A percentile compares a stretch with the other conserved stretches of the same genome.
Evolutionary conservation across 2,329 filamentous ascomycete genomes (phyloP).

Genomic region (Aureobasidium leucospermi): DNA sequence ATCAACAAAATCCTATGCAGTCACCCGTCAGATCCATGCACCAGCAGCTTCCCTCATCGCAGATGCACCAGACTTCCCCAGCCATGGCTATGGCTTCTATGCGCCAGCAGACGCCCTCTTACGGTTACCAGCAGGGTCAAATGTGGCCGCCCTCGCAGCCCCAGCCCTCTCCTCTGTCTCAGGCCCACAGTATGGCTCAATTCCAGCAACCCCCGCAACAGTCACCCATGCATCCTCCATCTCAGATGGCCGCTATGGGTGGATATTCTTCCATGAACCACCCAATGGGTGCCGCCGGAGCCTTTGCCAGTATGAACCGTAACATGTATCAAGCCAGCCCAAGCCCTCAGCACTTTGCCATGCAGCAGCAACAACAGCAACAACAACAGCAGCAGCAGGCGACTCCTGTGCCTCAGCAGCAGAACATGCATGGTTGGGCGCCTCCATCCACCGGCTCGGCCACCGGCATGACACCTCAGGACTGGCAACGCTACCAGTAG

Average conservation of each 20-base stretch:
- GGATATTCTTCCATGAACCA: constrained; percentile 39
- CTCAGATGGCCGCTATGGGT: constrained; percentile 37
- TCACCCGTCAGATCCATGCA: constrained; percentile 65
- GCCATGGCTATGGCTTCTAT: constrained; percentile 37
- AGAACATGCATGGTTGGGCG: constrained; percentile 47
- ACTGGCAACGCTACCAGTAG: constrained; percentile 27
- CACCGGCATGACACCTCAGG: constrained; percentile 31
- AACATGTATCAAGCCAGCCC: constrained; percentile 44
- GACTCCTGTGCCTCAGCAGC: constrained; percentile 33
- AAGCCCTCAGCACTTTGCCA: constrained; percentile 36
- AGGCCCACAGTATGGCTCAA: constrained; percentile 39
- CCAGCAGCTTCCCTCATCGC: constrained; percentile 43
- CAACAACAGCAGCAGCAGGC: constrained; percentile 22
- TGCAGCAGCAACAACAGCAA: constrained; percentile 31
- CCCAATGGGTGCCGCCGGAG: constrained; percentile 36
- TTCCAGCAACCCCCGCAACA: constrained; percentile 37
- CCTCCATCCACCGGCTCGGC: constrained; percentile 29
- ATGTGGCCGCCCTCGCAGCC: constrained; percentile 44
- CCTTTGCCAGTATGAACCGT: constrained; percentile 40
- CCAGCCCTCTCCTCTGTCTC: constrained; percentile 41
- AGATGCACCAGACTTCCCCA: constrained; percentile 61
- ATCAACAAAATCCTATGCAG: constrained; percentile 66
- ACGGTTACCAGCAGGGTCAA: constrained; percentile 38
- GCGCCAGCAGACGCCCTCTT: constrained; percentile 37
- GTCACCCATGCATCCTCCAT: constrained; percentile 42